Percentiles rank a stretch among this genome's conserved stretches.
Conservation (phyloP, 768 basidiomycete species). For the Mycena rosella region DNA sequence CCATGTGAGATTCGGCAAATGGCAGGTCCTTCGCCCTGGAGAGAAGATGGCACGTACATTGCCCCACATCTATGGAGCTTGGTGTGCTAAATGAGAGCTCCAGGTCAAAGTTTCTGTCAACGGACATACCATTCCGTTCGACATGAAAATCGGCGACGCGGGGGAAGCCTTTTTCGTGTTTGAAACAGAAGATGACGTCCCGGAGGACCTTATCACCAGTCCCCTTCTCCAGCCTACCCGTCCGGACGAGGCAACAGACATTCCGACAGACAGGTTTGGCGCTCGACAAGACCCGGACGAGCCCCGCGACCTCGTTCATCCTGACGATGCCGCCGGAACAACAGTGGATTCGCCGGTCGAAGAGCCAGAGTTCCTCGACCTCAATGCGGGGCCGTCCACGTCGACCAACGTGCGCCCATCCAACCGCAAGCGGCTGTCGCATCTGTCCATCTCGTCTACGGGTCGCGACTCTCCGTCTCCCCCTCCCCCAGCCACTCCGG, state of each 20-base stretch:
- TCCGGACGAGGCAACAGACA: slow-evolving; percentile 50
- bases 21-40: slow-evolving; percentile 92
- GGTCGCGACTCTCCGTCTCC: slow-evolving; percentile 2
- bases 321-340: slow-evolving; percentile 22
- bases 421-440: slow-evolving; percentile 30
- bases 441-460: slow-evolving; percentile 21
- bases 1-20: slow-evolving; percentile 97
- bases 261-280: slow-evolving; percentile 56
- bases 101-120: slow-evolving; percentile 94
- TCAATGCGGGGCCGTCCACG: slow-evolving; percentile 64
- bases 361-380: slow-evolving; percentile 89
- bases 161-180: slow-evolving; percentile 99
- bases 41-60: slow-evolving; percentile 83
- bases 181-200: slow-evolving; percentile 95
- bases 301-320: slow-evolving; percentile 35
- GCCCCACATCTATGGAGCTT: slow-evolving; percentile 2
- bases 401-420: slow-evolving; percentile 20
- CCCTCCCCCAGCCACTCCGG: slow-evolving; percentile 22
- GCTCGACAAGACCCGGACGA: slow-evolving; percentile 50
- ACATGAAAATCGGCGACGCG: slow-evolving; percentile 99
- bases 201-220: slow-evolving; percentile 93
- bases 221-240: slow-evolving; percentile 83
- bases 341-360: slow-evolving; percentile 38
- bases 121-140: slow-evolving; percentile 87
- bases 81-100: slow-evolving; percentile 4